Conservation (phyloP, 2,329 filamentous ascomycete species). For the Verticillium longisporum region DNA sequence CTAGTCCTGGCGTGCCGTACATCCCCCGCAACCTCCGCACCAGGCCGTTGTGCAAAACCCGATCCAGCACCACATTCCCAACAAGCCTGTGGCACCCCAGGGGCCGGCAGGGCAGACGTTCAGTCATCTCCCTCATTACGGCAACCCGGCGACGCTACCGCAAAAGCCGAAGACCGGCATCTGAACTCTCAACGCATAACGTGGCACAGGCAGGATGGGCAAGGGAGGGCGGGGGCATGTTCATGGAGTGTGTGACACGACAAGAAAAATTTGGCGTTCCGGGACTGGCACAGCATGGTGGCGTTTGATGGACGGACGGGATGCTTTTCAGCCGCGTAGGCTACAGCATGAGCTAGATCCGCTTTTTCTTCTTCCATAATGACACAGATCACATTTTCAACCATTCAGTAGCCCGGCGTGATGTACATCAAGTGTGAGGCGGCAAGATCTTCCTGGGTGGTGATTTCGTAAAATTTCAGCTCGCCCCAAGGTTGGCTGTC, state of each 20-base stretch:
- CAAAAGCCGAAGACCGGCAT: constrained; percentile 50
- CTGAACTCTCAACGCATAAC: constrained; percentile 13
- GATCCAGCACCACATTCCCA: constrained; percentile 35
- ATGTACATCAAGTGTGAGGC: not conserved
- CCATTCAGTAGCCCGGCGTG: too few species aligned
- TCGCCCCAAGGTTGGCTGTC: constrained; percentile 10
- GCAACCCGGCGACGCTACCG: constrained; percentile 52
- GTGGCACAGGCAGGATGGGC: not conserved
- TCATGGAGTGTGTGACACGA: not conserved
- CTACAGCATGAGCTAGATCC: constrained; percentile 8
- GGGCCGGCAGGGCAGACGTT: constrained; percentile 36
- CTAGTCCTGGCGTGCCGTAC: constrained; percentile 23
- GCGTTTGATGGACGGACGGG: constrained; percentile 11
- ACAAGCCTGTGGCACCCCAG: constrained; percentile 36
- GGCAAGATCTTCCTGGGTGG: not conserved
- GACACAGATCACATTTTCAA: not conserved
- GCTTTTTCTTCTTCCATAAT: not conserved
- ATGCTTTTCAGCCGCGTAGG: constrained; percentile 9
- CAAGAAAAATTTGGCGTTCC: not conserved
- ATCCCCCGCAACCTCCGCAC: constrained; percentile 24
- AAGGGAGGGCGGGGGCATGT: not conserved
- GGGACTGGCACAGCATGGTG: not conserved
- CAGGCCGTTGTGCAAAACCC: constrained; percentile 23
- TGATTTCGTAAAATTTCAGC: constrained; percentile 1
- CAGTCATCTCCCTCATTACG: constrained; percentile 49